phyloP scores from a whole-genome alignment of 257 asterid species.

The Datura wrightii region DNA sequence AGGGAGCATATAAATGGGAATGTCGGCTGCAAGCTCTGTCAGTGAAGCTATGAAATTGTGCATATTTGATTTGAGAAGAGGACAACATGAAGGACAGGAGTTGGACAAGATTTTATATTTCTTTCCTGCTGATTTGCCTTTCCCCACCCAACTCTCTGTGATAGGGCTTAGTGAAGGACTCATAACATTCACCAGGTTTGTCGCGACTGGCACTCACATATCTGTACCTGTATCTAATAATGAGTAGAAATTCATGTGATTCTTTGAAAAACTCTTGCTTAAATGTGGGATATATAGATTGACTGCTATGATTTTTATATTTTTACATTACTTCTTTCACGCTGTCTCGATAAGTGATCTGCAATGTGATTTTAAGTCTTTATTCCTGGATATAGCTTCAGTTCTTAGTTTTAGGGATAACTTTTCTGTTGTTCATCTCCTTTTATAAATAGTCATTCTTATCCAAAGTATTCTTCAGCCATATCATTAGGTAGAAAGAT shows the following conservation, averaged over 20 bases:
- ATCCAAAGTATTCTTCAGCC: constrained; percentile 14
- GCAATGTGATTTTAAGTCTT: neutral
- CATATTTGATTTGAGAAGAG: constrained; percentile 93
- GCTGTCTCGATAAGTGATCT: neutral
- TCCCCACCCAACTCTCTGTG: constrained; percentile 80
- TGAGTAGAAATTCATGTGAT: constrained; percentile 10
- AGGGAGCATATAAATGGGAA: constrained; percentile 52
- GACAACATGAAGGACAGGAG: constrained; percentile 97
- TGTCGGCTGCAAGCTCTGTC: constrained; percentile 60
- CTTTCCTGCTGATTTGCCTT: constrained; percentile 81
- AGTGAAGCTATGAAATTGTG: constrained; percentile 76
- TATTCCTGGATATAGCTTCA: constrained; percentile 5
- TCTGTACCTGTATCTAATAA: neutral
- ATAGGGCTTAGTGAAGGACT: constrained; percentile 95
- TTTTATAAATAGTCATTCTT: constrained; percentile 4
- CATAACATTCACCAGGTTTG: constrained; percentile 87
- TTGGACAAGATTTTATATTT: constrained; percentile 92
- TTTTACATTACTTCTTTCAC: neutral
- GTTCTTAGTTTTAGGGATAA: neutral
- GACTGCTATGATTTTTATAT: neutral
- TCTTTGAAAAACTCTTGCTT: neutral
- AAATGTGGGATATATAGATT: neutral
- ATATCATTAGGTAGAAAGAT: neutral
- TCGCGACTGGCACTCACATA: neutral
- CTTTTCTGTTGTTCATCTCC: neutral